phyloP scores from a whole-genome alignment of 768 basidiomycete genomes.

The Scleroderma citrinum region DNA sequence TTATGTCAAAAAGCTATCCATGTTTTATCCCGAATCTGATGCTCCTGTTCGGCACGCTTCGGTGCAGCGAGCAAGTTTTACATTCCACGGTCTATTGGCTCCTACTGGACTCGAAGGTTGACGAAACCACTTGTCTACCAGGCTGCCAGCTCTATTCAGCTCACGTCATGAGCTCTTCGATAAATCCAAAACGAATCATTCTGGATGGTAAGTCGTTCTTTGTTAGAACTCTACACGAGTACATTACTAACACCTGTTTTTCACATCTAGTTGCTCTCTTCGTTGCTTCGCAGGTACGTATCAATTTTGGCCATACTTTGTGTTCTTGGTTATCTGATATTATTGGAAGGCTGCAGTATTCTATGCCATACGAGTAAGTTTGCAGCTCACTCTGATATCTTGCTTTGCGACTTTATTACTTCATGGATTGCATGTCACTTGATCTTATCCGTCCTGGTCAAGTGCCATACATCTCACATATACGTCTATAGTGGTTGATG shows the following conservation, averaged over 20 bases:
- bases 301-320: background rate
- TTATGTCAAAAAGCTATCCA: background rate
- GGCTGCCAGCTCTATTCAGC: too few relatives aligned
- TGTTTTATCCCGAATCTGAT: too few relatives aligned
- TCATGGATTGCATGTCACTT: background rate
- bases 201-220: slow-evolving; percentile 34
- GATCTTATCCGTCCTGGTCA: background rate
- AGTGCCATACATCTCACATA: background rate
- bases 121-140: too few relatives aligned
- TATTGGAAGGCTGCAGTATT: slow-evolving; percentile 64
- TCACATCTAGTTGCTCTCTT: slow-evolving; percentile 42
- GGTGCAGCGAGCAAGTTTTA: too few relatives aligned
- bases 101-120: too few relatives aligned
- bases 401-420: background rate
- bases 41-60: too few relatives aligned
- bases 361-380: slow-evolving; percentile 65
- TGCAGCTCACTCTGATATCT: background rate
- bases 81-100: too few relatives aligned
- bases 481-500: slow-evolving; percentile 53
- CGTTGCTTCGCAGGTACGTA: slow-evolving; percentile 45
- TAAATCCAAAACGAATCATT: slow-evolving; percentile 37
- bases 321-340: background rate
- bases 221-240: background rate
- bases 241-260: slow-evolving; percentile 6
- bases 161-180: slow-evolving; percentile 15